These are phyloP conservation scores for Sparassis latifolia DNA, from an alignment of 1,284 basidiomycete species.

Conservation along the genomic window DNA sequence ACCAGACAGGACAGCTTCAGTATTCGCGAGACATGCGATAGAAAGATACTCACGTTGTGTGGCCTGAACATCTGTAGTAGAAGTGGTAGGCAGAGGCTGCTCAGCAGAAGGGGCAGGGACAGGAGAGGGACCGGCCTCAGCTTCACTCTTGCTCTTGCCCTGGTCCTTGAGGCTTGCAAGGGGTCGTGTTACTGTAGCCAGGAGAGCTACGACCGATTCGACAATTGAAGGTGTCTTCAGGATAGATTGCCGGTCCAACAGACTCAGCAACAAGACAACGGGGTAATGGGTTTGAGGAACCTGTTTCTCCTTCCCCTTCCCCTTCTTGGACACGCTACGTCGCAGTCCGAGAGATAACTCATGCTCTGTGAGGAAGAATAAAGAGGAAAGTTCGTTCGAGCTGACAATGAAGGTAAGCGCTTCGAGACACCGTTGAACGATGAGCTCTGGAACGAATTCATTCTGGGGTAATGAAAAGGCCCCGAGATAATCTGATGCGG, in stretches of 20 bases:
- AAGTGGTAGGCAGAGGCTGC: slow-evolving; percentile 6
- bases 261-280: slow-evolving; percentile 78
- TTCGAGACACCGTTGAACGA: slow-evolving; percentile 90
- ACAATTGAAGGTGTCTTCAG: slow-evolving; percentile 85
- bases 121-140: slow-evolving; percentile 7
- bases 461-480: slow-evolving; percentile 56
- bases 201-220: slow-evolving; percentile 82
- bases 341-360: slow-evolving; percentile 76
- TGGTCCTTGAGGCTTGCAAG: slow-evolving; percentile 56
- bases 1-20: not conserved
- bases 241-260: slow-evolving; percentile 81
- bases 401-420: slow-evolving; percentile 82
- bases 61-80: slow-evolving; percentile 5
- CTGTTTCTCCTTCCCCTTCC: slow-evolving; percentile 89
- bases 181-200: slow-evolving; percentile 84
- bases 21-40: not conserved
- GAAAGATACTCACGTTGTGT: not conserved
- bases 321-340: slow-evolving; percentile 69
- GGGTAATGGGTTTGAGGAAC: slow-evolving; percentile 81
- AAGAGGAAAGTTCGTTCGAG: slow-evolving; percentile 74
- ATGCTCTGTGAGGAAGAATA: slow-evolving; percentile 94
- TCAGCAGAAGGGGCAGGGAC: slow-evolving; percentile 7
- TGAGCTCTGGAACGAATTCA: slow-evolving; percentile 84
- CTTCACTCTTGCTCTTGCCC: slow-evolving; percentile 26
- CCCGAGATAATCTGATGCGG: slow-evolving; percentile 44